These are phyloP conservation scores for Acanthamoeba triangularis DNA, from an alignment of 208 protist species.

Conservation along the genomic window DNA sequence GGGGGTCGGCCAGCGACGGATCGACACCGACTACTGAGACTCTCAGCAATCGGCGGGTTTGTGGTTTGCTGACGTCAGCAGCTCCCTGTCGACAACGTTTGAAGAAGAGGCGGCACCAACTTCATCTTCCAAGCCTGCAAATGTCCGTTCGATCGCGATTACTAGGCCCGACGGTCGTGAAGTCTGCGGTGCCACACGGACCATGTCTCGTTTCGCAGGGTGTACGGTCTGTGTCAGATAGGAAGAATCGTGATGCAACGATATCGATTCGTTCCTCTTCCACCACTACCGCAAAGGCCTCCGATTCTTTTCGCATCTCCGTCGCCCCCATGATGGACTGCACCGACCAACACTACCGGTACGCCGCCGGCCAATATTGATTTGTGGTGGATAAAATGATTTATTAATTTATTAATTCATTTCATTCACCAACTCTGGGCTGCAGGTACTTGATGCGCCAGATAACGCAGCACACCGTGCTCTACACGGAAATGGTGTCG, in stretches of 20 bases:
- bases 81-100: background rate
- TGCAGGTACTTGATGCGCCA: constrained; percentile 30
- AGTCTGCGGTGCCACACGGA: too few relatives aligned
- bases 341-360: constrained; percentile 44
- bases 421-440: background rate
- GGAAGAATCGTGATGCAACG: too few relatives aligned
- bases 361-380: background rate
- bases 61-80: background rate
- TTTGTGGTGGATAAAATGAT: background rate
- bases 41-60: background rate
- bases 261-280: background rate
- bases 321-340: constrained; percentile 68
- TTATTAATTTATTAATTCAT: background rate
- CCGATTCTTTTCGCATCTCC: constrained; percentile 40
- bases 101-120: background rate
- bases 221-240: too few relatives aligned
- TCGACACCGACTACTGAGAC: constrained; percentile 11
- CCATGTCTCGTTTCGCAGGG: too few relatives aligned
- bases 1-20: background rate
- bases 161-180: too few relatives aligned
- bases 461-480: constrained; percentile 23
- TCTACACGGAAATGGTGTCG: constrained; percentile 67
- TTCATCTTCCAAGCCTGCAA: background rate
- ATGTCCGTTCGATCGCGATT: background rate
- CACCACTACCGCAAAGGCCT: background rate